A percentile compares a stretch with the other conserved stretches of the same genome.
Conservation (phyloP, 352 stramenopile species). For the Phytophthora fragariae region DNA sequence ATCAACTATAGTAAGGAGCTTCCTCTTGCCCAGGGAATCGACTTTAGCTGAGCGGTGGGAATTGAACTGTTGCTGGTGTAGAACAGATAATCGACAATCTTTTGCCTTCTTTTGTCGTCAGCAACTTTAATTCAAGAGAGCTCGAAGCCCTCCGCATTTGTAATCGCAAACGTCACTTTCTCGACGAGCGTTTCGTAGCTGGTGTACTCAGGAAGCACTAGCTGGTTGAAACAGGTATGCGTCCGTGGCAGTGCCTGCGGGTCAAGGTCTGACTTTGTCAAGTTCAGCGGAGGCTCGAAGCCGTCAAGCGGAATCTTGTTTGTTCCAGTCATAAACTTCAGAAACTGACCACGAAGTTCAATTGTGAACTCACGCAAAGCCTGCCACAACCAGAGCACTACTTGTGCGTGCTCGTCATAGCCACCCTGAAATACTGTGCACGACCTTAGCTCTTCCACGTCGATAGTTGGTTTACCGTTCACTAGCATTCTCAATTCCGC, state of each 20-base stretch:
- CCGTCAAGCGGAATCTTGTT: slow-evolving; percentile 87
- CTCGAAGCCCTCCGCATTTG: slow-evolving; percentile 83
- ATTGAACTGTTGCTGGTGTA: slow-evolving; percentile 6
- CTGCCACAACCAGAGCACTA: slow-evolving; percentile 89
- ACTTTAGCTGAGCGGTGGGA: slow-evolving; percentile 73
- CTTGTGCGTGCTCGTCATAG: slow-evolving; percentile 77
- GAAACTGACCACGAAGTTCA: slow-evolving; percentile 65
- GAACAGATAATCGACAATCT: neutral
- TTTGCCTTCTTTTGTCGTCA: neutral
- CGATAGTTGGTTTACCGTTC: slow-evolving; percentile 70
- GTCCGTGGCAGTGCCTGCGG: slow-evolving; percentile 69
- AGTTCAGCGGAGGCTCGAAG: slow-evolving; percentile 87
- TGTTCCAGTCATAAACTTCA: slow-evolving; percentile 89
- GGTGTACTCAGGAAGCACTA: slow-evolving; percentile 84
- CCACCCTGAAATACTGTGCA: slow-evolving; percentile 85
- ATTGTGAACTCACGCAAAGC: slow-evolving; percentile 72
- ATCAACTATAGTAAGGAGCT: slow-evolving; percentile 95
- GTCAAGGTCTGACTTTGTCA: slow-evolving; percentile 85
- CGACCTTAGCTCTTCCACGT: slow-evolving; percentile 86
- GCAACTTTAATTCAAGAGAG: slow-evolving; percentile 56
- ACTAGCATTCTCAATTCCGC: slow-evolving; percentile 53
- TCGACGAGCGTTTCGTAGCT: slow-evolving; percentile 70
- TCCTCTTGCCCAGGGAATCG: slow-evolving; percentile 93
- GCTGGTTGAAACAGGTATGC: slow-evolving; percentile 92
- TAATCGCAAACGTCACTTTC: slow-evolving; percentile 83